A percentile compares a stretch with the other conserved stretches of the same genome.
phyloP scores from a whole-genome alignment of 169 alveolate genomes.

The Gregarina niphandrodes region DNA sequence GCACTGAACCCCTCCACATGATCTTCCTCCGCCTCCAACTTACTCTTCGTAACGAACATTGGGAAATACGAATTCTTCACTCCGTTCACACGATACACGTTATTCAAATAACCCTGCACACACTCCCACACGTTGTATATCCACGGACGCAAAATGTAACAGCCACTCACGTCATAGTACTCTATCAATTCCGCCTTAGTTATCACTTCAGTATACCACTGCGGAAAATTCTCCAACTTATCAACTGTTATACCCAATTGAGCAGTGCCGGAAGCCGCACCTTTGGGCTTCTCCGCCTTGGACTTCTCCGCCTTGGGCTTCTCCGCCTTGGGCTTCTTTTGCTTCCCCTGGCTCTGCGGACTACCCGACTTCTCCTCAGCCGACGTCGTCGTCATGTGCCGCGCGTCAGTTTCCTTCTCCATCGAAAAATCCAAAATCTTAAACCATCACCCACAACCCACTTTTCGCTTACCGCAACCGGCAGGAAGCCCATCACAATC shows the following conservation, averaged over 20 bases:
- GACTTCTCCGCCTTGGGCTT: too few species aligned
- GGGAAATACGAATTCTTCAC: conserved; percentile 81
- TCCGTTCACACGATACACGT: conserved; percentile 21
- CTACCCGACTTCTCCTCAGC: too few species aligned
- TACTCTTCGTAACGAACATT: conserved; percentile 69
- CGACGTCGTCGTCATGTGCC: too few species aligned
- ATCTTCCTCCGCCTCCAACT: conserved; percentile 77
- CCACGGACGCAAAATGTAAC: conserved; percentile 91
- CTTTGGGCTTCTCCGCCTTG: too few species aligned
- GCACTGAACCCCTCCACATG: conserved; percentile 97
- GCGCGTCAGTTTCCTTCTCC: too few species aligned
- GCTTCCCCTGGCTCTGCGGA: too few species aligned
- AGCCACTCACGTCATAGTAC: conserved; percentile 93
- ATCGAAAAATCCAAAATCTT: too few species aligned
- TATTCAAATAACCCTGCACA: conserved; percentile 46
- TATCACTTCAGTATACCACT: conserved; percentile 66
- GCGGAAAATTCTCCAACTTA: conserved; percentile 45
- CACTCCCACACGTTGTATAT: conserved; percentile 90
- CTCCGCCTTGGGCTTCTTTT: too few species aligned
- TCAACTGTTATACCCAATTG: conserved; percentile 39
- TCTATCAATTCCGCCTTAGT: conserved; percentile 85
- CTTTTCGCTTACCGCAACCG: too few species aligned
- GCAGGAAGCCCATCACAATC: too few species aligned
- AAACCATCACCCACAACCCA: too few species aligned
- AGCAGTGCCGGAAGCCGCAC: too few species aligned